Base-by-base conservation (phyloP, 805 yeast species). In the Starmerella tilneyi region DNA sequence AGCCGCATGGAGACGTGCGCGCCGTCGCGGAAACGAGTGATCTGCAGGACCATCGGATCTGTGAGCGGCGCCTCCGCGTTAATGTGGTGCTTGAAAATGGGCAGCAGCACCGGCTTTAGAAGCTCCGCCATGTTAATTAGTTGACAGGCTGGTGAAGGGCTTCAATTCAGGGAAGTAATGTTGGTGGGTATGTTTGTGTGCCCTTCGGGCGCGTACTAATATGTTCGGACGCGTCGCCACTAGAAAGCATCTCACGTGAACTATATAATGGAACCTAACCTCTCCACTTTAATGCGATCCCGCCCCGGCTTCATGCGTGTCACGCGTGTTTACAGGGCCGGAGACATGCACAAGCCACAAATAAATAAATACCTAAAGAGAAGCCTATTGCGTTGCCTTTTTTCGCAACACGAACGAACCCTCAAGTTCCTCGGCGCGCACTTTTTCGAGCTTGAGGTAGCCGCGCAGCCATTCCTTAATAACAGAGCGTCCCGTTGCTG, bases 391-490 rank as follows among this genome's bases (percentile, higher is more conserved):
- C n/a, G n/a, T n/a, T n/a, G 6, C 17, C 20, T 27, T 38, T 28
- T 38, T 38, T 17, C 26, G 33, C 13, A 38, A 26, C 33, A 49
- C 44, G 40, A 49, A 46, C n/a, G 52, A 46, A 13, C 52, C 52
- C 31, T 46, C 50, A 0, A 39, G 41, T 17, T 49, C 52, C 9
- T 37, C 28, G 6, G 30, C 40, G 13, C 36, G 33, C 13, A 49
- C 39, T 9, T 36, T 30, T 24, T 35, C 36, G 2, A 27, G 4
- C 44, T 33, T 27, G 12, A 51, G 39, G 27, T 41, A 51, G 9
- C 24, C 26, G 5, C 47, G 31, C 22, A 51, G 37, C 54, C 54
- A 51, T 15, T 46, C 31, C 28, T 46, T 46, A 24, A 51, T 43
- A 6, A 51, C 52, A 1, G 53, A 27, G 1, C 28, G 41, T 4